Evolutionary conservation across 129 eudicot genomes (phyloP).

Genomic region (Flaveria sonorensis): DNA sequence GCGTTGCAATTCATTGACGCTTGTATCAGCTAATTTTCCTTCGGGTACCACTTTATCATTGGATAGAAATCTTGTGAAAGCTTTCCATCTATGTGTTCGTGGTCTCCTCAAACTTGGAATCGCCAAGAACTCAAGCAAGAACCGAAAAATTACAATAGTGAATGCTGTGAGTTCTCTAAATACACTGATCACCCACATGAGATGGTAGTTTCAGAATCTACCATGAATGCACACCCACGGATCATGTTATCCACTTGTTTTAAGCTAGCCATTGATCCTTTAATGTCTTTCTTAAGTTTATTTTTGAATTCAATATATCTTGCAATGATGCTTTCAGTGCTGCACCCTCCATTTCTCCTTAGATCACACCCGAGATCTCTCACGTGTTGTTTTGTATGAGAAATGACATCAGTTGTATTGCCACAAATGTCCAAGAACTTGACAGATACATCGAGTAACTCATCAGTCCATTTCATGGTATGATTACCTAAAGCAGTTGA

Average conservation of each 20-base stretch:
- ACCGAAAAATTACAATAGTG: slow-evolving; percentile 23
- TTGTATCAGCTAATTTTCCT: slow-evolving; percentile 10
- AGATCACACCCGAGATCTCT: slow-evolving; percentile 29
- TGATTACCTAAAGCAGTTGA: slow-evolving; percentile 23
- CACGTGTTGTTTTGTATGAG: slow-evolving; percentile 21
- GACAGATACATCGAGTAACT: slow-evolving; percentile 34
- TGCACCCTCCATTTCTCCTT: slow-evolving; percentile 30
- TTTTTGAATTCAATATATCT: slow-evolving; percentile 32
- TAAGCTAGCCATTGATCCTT: slow-evolving; percentile 14
- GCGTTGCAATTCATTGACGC: slow-evolving; percentile 31
- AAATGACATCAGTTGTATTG: slow-evolving; percentile 26
- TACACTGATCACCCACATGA: slow-evolving; percentile 19
- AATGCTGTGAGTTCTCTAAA: slow-evolving; percentile 34
- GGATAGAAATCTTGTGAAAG: slow-evolving; percentile 31
- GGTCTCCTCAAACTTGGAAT: slow-evolving; percentile 19
- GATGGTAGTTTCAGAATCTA: slow-evolving; percentile 21
- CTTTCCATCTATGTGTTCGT: slow-evolving; percentile 5
- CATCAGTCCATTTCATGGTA: slow-evolving; percentile 29
- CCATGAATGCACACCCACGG: not conserved
- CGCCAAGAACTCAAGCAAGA: slow-evolving; percentile 25
- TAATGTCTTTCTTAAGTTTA: slow-evolving; percentile 31
- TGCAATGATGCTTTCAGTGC: slow-evolving; percentile 19
- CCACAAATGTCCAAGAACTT: slow-evolving; percentile 39
- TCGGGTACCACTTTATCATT: slow-evolving; percentile 26
- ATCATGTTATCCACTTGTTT: slow-evolving; percentile 24